Base-by-base conservation (phyloP, 2,329 filamentous ascomycete genomes). In the Botrytis byssoidea region DNA sequence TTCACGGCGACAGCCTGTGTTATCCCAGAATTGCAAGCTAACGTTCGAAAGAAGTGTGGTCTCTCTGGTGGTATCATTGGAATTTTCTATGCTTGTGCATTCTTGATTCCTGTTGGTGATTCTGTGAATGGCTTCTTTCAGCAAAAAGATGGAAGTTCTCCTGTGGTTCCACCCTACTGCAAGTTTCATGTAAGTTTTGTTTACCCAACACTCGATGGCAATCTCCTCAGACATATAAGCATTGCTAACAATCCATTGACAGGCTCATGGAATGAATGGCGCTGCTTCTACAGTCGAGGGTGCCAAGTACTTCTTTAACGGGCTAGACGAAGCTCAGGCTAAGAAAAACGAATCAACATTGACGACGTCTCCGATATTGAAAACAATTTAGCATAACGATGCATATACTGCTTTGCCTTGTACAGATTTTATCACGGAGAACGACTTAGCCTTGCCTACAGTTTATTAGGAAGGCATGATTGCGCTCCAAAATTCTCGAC, bases 221-320 rank as follows among this genome's bases (percentile, higher is more conserved):
- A 9, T 48, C 22, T 25, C 9, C 9, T 25, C 22, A 25, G 22
- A 8, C 46, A 48, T 48, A 10, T 48, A 48, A 25, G 22, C 46
- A 48, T 22, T 48, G 46, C 46, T 22, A 48, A 48, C 25, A n/a
- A n/a, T 48, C 9, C 0, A 4, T n/a, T 18, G 12, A 29, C 29
- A 73, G 71, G 65, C 64, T 68, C 44, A 74, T n/a, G 73, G 73
- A 40, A 48, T 72, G n/a, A 12, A 59, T 4, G 71, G 65, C 8
- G 29, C 74, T 8, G 60, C 48, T 6, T 74, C 74, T 29, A 68
- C 70, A 29, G 46, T 42, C 8, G 65, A 72, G 25, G 70, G 57
- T 3, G 64, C 64, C 40, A 74, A 74, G 32, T 75, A 66, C 46
- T 74, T 75, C 65, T 74, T 75, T 42, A 74, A 75, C 37, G 72